Percentiles rank a stretch among this genome's conserved stretches.
Evolutionary conservation across 345 rosid genomes (phyloP).

Genomic region (Pistacia integerrima): DNA sequence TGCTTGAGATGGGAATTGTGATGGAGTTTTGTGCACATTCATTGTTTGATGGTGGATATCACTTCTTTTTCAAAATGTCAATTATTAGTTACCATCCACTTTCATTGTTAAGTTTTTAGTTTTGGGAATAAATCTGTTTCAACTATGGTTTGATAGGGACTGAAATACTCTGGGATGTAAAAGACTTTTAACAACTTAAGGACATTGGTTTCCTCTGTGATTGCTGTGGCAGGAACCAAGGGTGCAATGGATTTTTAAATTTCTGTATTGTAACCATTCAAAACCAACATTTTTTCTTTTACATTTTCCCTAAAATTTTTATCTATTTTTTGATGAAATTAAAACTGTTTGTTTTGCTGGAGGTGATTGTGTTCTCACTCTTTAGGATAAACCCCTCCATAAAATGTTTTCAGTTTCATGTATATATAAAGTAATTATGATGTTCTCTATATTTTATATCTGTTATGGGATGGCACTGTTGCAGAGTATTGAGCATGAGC

Average conservation of each 20-base stretch:
- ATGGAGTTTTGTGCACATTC: constrained; percentile 5
- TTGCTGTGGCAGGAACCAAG: not conserved
- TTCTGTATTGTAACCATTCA: not conserved
- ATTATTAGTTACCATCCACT: not conserved
- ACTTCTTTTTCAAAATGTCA: not conserved
- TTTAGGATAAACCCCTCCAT: not conserved
- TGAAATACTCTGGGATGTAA: not conserved
- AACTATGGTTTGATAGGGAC: not conserved
- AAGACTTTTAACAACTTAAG: not conserved
- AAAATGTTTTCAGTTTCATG: not conserved
- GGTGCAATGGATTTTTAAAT: not conserved
- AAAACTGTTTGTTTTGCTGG: not conserved
- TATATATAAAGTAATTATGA: not conserved
- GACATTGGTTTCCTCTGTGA: not conserved
- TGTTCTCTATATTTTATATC: constrained; percentile 4
- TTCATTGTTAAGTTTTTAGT: not conserved
- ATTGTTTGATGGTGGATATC: not conserved
- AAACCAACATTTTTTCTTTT: not conserved
- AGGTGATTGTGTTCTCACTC: not conserved
- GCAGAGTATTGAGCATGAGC: constrained; percentile 53
- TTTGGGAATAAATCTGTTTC: not conserved
- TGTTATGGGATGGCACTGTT: constrained; percentile 32
- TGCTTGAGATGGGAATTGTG: constrained; percentile 17
- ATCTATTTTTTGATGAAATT: not conserved
- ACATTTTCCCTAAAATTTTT: not conserved